phyloP scores from a whole-genome alignment of 2,329 filamentous ascomycete species.

The Mollisiaceae sp. region DNA sequence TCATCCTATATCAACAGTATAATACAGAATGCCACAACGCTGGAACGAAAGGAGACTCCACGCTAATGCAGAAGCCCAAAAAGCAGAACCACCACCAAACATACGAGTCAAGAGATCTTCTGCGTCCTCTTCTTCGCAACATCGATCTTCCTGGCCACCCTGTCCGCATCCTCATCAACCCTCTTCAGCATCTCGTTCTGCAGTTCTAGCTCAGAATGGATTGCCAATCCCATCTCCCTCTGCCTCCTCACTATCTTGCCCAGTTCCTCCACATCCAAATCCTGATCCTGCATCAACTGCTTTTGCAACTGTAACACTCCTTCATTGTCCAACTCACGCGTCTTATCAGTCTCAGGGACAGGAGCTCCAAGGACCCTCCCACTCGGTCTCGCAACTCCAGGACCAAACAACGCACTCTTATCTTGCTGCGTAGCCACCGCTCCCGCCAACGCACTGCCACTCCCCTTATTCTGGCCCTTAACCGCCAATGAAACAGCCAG shows the following conservation, averaged over 20 bases:
- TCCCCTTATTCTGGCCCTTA: slow-evolving; percentile 45
- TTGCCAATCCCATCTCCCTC: slow-evolving; percentile 77
- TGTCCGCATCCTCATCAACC: slow-evolving; percentile 69
- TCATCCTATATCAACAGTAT: slow-evolving; percentile 7
- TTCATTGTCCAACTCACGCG: slow-evolving; percentile 76
- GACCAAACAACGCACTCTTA: slow-evolving; percentile 55
- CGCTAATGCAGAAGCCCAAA: slow-evolving; percentile 5
- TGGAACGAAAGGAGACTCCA: slow-evolving; percentile 8
- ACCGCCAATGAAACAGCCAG: slow-evolving; percentile 65
- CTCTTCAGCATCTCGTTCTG: slow-evolving; percentile 74
- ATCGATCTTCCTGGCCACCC: slow-evolving; percentile 70
- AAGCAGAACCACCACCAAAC: slow-evolving; percentile 2
- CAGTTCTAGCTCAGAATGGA: slow-evolving; percentile 73
- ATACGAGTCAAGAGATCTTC: slow-evolving; percentile 54
- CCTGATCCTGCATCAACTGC: slow-evolving; percentile 76
- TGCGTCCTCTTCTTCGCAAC: slow-evolving; percentile 75
- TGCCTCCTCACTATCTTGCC: slow-evolving; percentile 73
- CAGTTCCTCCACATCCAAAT: slow-evolving; percentile 72
- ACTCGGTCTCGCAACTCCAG: slow-evolving; percentile 45
- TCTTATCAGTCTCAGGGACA: slow-evolving; percentile 75
- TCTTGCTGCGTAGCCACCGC: slow-evolving; percentile 40
- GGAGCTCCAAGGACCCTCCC: slow-evolving; percentile 76
- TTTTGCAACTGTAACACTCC: slow-evolving; percentile 77
- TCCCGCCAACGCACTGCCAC: slow-evolving; percentile 23
- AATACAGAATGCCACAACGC: background rate